These are phyloP conservation scores for Teunomyces stri DNA, from an alignment of 805 yeast genomes.

Conservation along the genomic window DNA sequence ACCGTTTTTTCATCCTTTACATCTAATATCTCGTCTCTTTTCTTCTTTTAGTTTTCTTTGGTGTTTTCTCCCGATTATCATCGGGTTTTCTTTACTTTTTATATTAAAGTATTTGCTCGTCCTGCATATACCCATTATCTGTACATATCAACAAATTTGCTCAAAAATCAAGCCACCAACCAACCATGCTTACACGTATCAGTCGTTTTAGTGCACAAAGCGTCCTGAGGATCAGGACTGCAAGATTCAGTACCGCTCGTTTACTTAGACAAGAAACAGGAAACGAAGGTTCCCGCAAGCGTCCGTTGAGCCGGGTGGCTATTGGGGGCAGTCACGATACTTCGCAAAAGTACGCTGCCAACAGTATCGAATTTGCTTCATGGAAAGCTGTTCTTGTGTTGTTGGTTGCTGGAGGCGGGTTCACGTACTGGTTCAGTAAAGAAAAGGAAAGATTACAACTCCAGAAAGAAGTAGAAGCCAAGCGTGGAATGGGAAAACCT, in stretches of 20 bases:
- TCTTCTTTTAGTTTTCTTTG: background rate
- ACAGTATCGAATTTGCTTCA: slow-evolving; percentile 67
- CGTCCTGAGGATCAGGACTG: slow-evolving; percentile 7
- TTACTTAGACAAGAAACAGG: background rate
- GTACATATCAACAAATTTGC: background rate
- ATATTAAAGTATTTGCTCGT: background rate
- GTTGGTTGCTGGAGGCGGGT: slow-evolving; percentile 64
- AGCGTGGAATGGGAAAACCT: slow-evolving; percentile 89
- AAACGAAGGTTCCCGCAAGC: slow-evolving; percentile 19
- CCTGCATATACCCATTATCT: background rate
- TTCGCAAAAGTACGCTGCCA: slow-evolving; percentile 33
- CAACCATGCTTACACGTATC: slow-evolving; percentile 1
- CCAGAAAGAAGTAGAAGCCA: slow-evolving; percentile 78
- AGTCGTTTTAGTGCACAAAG: slow-evolving; percentile 3
- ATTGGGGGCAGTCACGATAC: slow-evolving; percentile 55
- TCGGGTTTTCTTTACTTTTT: no score
- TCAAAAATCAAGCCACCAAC: slow-evolving; percentile 2
- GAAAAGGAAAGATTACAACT: slow-evolving; percentile 76
- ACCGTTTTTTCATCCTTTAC: no score
- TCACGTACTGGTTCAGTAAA: slow-evolving; percentile 65
- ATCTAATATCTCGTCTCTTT: background rate
- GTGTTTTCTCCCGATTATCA: background rate
- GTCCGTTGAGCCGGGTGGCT: slow-evolving; percentile 79
- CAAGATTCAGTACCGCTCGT: background rate
- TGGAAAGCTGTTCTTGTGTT: slow-evolving; percentile 81